These are phyloP conservation scores for Paramecium sonneborni DNA, from an alignment of 73 alveolate species.

Conservation along the genomic window DNA sequence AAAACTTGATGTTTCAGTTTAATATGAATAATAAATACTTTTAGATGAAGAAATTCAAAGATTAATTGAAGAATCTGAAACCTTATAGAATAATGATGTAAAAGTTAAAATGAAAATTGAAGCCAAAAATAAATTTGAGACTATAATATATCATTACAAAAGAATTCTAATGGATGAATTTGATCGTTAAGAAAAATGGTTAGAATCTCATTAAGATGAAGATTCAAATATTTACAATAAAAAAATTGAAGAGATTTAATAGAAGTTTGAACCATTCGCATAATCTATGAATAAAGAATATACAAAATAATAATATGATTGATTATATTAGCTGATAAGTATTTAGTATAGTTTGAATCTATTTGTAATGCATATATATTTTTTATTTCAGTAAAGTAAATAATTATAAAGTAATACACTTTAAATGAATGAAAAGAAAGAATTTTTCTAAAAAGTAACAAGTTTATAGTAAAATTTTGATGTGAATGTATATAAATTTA, in stretches of 20 bases:
- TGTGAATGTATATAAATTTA: neutral
- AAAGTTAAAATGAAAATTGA: neutral
- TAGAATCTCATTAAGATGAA: neutral
- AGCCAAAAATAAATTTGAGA: neutral
- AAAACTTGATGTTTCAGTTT: neutral
- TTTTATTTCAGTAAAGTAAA: no score
- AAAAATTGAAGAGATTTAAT: neutral
- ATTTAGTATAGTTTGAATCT: no score
- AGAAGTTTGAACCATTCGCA: neutral
- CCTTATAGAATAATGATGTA: neutral
- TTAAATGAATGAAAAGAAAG: no score
- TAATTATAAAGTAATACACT: no score
- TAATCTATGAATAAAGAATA: no score
- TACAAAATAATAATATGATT: no score
- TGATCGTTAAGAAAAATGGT: neutral
- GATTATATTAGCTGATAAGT: no score
- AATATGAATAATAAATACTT: neutral
- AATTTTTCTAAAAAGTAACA: no score
- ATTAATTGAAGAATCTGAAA: neutral
- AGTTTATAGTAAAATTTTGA: neutral
- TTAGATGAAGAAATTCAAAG: neutral
- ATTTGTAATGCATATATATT: no score
- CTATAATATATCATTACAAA: neutral
- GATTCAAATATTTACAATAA: neutral
- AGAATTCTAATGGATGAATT: neutral